phyloP scores from a whole-genome alignment of 495 filamentous ascomycete species.

The Cercophora samala region DNA sequence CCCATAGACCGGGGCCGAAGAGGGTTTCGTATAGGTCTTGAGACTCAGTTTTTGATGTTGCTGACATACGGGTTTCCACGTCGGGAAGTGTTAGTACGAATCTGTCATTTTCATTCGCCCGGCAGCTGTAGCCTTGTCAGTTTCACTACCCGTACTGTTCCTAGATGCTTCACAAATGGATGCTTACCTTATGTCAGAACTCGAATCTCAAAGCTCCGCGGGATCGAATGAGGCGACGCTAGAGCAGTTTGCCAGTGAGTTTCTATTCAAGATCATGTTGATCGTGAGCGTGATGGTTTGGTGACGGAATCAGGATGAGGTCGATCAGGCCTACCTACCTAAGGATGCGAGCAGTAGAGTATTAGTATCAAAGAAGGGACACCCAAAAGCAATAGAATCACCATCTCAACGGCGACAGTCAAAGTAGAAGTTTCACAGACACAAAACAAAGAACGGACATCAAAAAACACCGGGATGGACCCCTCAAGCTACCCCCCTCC shows the following conservation, averaged over 20 bases:
- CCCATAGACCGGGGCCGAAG: no score
- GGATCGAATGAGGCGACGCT: neutral
- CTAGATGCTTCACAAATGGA: neutral
- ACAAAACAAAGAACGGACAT: neutral
- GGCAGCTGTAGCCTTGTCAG: neutral
- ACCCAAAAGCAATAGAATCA: neutral
- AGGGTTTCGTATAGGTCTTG: neutral
- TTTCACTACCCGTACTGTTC: neutral
- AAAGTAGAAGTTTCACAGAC: neutral
- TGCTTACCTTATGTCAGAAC: neutral
- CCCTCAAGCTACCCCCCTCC: conserved; percentile 1
- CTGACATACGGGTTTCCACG: neutral
- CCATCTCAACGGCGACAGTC: neutral
- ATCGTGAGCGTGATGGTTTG: neutral
- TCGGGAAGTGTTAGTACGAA: neutral
- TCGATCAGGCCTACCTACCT: neutral
- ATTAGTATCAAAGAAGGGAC: neutral
- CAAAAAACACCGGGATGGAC: neutral
- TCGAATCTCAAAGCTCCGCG: neutral
- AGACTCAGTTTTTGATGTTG: neutral
- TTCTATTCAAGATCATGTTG: neutral
- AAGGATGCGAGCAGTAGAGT: no score
- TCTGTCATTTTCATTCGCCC: neutral
- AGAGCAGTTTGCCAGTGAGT: neutral
- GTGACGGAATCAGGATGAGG: neutral